Conservation (phyloP, 441 rosid genomes). For the Erodium moschatum region DNA sequence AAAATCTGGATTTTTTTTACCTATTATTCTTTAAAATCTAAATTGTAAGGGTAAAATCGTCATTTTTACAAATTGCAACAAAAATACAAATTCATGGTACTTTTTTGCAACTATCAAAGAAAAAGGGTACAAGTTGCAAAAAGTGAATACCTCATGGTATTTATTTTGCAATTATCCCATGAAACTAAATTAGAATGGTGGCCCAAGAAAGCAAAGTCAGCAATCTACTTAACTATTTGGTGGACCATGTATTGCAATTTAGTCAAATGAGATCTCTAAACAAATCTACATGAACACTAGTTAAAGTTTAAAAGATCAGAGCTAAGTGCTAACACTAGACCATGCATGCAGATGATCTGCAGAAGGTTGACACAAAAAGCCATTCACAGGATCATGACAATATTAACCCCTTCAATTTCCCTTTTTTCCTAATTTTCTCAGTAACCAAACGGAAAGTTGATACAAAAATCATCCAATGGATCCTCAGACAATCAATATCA, state of each 20-base stretch:
- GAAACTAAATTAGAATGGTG: background rate
- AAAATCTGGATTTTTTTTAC: too few species aligned
- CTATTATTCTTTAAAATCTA: too few species aligned
- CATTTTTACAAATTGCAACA: too few species aligned
- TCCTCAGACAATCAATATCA: conserved; percentile 1
- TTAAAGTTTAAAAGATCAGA: background rate
- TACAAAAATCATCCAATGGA: background rate
- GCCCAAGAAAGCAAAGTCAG: background rate
- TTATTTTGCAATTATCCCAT: too few species aligned
- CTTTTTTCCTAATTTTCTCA: too few species aligned
- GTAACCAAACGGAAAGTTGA: background rate
- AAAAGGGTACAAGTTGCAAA: too few species aligned
- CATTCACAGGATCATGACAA: background rate
- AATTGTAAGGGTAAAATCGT: too few species aligned
- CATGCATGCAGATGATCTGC: background rate
- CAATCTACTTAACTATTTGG: background rate
- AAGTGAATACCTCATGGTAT: too few species aligned
- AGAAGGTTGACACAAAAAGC: background rate
- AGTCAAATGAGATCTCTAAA: background rate
- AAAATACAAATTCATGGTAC: too few species aligned
- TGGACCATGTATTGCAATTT: background rate
- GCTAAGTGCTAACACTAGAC: background rate
- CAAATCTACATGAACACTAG: background rate
- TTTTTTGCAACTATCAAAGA: too few species aligned
- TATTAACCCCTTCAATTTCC: too few species aligned